These are phyloP conservation scores for Candida stauntonica DNA, from an alignment of 805 yeast species.

Conservation along the genomic window DNA sequence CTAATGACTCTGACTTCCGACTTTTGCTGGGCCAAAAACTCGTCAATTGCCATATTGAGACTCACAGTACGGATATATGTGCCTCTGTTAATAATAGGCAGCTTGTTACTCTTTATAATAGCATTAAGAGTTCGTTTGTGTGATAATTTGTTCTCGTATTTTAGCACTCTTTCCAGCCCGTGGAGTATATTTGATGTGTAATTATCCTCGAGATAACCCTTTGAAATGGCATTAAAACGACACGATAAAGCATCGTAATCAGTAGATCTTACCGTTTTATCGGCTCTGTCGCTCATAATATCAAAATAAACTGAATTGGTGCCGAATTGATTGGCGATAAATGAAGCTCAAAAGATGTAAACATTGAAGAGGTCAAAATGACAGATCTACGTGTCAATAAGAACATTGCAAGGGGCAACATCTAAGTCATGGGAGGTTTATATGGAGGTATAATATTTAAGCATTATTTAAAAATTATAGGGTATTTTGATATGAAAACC, in stretches of 20 bases:
- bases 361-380: too few relatives aligned
- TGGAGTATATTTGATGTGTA: slow-evolving; percentile 14
- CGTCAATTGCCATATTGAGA: slow-evolving; percentile 43
- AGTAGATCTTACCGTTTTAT: slow-evolving; percentile 33
- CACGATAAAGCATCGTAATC: slow-evolving; percentile 72
- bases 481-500: too few relatives aligned
- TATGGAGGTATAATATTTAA: too few relatives aligned
- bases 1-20: slow-evolving; percentile 44
- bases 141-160: slow-evolving; percentile 21
- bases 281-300: slow-evolving; percentile 1
- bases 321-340: too few relatives aligned
- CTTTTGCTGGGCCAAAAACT: slow-evolving; percentile 33
- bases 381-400: too few relatives aligned
- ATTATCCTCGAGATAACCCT: slow-evolving; percentile 43
- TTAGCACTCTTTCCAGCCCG: slow-evolving; percentile 22
- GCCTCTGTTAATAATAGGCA: slow-evolving; percentile 69
- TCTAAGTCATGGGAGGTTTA: too few relatives aligned
- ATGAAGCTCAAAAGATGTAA: too few relatives aligned
- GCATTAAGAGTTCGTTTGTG: slow-evolving; percentile 16
- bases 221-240: slow-evolving; percentile 47
- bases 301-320: not conserved
- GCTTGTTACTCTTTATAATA: slow-evolving; percentile 17
- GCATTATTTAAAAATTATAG: too few relatives aligned
- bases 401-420: too few relatives aligned
- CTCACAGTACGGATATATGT: slow-evolving; percentile 57